phyloP scores from a whole-genome alignment of 2,329 filamentous ascomycete genomes.

The Microcyclosporella mali region DNA sequence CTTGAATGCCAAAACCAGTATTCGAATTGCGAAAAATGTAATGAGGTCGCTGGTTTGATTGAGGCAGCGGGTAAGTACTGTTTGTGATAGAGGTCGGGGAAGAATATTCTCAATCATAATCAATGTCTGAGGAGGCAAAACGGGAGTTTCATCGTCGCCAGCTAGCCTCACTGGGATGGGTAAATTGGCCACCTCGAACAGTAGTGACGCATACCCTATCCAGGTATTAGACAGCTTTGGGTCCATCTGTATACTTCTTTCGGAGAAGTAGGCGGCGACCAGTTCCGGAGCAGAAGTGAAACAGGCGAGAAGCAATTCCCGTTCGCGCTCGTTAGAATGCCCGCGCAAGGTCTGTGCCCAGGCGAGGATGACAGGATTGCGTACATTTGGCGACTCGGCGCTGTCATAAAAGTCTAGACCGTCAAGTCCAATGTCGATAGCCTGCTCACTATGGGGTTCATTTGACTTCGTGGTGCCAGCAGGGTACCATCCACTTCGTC shows the following conservation, averaged over 20 bases:
- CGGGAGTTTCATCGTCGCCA: slow-evolving; percentile 49
- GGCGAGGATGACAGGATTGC: slow-evolving; percentile 71
- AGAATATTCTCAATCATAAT: slow-evolving; percentile 80
- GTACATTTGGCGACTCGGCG: slow-evolving; percentile 57
- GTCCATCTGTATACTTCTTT: slow-evolving; percentile 76
- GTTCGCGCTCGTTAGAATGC: slow-evolving; percentile 74
- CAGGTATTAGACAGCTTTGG: slow-evolving; percentile 89
- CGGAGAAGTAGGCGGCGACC: slow-evolving; percentile 79
- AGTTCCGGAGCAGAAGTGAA: slow-evolving; percentile 80
- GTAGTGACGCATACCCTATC: slow-evolving; percentile 86
- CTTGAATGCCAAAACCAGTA: slow-evolving; percentile 70
- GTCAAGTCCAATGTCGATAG: slow-evolving; percentile 61
- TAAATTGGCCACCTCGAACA: slow-evolving; percentile 74
- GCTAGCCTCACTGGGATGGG: slow-evolving; percentile 69
- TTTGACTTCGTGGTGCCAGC: slow-evolving; percentile 41
- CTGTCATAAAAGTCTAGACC: slow-evolving; percentile 61
- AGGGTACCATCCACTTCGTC: slow-evolving; percentile 79
- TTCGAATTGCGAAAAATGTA: slow-evolving; percentile 74
- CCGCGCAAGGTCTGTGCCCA: slow-evolving; percentile 75
- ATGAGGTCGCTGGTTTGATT: slow-evolving; percentile 71
- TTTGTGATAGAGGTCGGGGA: slow-evolving; percentile 73
- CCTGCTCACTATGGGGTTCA: slow-evolving; percentile 31
- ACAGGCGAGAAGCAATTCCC: slow-evolving; percentile 71
- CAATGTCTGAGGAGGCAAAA: slow-evolving; percentile 68
- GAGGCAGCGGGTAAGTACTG: slow-evolving; percentile 71